Evolutionary conservation across 305 asterid species (phyloP), one percentile per base, ranked within the genome.

Genomic region (Plantago coronopus): DNA sequence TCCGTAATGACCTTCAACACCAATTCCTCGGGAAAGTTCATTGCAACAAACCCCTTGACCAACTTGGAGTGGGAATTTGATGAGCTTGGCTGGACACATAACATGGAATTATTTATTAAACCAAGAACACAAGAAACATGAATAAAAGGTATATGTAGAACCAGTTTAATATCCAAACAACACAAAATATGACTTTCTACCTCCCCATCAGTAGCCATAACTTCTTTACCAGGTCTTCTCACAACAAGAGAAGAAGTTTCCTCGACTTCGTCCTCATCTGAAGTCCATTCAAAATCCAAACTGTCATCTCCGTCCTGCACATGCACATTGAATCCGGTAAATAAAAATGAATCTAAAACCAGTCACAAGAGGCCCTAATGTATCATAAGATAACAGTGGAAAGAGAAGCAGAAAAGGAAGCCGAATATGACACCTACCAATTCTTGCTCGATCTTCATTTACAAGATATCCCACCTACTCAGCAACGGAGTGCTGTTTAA

Each of bases 1-100:
- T 94, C 95, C 62, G 81, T 83, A 23, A 94, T 80, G 50, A 94
- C 99, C 69, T 80, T 84, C 40, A 62, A 67, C 27, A 90, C 94
- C 79, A 91, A 56, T 63, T 79, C 79, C 49, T 83, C 87, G 4
- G 95, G 27, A 74, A 89, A 89, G 23, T 97, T 97, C 99, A 94
- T 94, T 14, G 76, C 82, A 25, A 87, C 76, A 57, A 89, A 87
- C 62, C 70, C 75, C 51, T 47, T 61, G 63, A 84, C 70, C 70
- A 90, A 65, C 70, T 69, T 65, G 71, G 76, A 49, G 54, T 61
- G 58, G 56, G 82, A 78, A 42, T 72, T 40, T 0, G 91, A 87
- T 42, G 97, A 69, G 82, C 83, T 79, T 74, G 89, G 86, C 99
- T 94, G 57, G 67, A 74, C 44, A 62, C 56, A 71, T 12, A 59